Evolutionary conservation across 495 filamentous ascomycete genomes (phyloP).

Genomic region (Umbilicaria muhlenbergii): DNA sequence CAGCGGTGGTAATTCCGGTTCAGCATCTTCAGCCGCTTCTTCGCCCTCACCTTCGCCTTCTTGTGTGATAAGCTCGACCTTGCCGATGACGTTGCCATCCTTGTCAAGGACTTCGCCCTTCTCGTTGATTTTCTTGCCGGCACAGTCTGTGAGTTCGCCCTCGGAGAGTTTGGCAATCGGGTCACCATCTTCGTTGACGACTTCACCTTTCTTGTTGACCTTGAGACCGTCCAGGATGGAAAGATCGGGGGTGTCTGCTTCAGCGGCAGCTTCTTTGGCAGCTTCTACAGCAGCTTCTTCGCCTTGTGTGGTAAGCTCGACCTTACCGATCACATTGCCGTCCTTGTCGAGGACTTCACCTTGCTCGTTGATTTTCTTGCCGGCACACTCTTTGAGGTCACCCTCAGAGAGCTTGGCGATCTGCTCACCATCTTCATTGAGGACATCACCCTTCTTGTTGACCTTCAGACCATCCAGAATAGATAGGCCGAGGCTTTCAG

Average conservation of each 20-base stretch:
- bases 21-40: slow-evolving; percentile 15
- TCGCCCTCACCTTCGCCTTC: slow-evolving; percentile 26
- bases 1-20: slow-evolving; percentile 31
- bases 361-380: slow-evolving; percentile 36
- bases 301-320: slow-evolving; percentile 12
- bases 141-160: slow-evolving; percentile 23
- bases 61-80: slow-evolving; percentile 13
- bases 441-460: slow-evolving; percentile 57
- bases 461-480: slow-evolving; percentile 46
- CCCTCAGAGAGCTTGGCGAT: slow-evolving; percentile 34
- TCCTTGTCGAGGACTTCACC: slow-evolving; percentile 30
- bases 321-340: slow-evolving; percentile 23
- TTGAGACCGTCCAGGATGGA: slow-evolving; percentile 27
- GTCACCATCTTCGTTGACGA: slow-evolving; percentile 36
- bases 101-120: slow-evolving; percentile 29
- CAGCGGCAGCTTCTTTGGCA: slow-evolving; percentile 17
- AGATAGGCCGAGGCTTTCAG: slow-evolving; percentile 30
- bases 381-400: slow-evolving; percentile 27
- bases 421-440: slow-evolving; percentile 35
- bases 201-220: slow-evolving; percentile 58
- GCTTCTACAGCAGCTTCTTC: slow-evolving; percentile 13
- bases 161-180: slow-evolving; percentile 26
- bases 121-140: slow-evolving; percentile 32
- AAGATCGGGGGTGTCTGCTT: slow-evolving; percentile 10
- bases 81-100: slow-evolving; percentile 20